phyloP scores from a whole-genome alignment of 2,329 filamentous ascomycete species.

The Allantophomopsis lycopodina region DNA sequence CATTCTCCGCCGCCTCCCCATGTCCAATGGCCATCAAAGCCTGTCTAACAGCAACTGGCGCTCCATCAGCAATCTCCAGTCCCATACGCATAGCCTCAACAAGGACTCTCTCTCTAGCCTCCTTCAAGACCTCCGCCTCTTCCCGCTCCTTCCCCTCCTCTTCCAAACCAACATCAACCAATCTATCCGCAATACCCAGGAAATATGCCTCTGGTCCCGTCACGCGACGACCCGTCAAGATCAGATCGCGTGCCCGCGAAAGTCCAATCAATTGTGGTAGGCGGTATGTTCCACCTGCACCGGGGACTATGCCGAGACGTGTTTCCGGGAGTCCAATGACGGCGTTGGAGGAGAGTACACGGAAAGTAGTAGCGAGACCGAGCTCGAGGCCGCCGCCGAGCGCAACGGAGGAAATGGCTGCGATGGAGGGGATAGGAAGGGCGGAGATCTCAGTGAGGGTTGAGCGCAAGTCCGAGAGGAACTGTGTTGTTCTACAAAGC shows the following conservation, averaged over 20 bases:
- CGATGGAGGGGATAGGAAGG: constrained; percentile 81
- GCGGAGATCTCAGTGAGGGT: constrained; percentile 62
- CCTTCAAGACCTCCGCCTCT: constrained; percentile 31
- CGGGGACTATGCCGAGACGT: constrained; percentile 83
- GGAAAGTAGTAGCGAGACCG: constrained; percentile 77
- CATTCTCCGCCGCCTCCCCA: constrained; percentile 72
- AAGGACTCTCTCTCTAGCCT: constrained; percentile 54
- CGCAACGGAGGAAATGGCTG: constrained; percentile 72
- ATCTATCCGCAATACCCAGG: constrained; percentile 75
- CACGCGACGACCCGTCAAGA: constrained; percentile 81
- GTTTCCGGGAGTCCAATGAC: constrained; percentile 81
- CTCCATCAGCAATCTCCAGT: constrained; percentile 77
- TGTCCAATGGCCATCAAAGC: constrained; percentile 66
- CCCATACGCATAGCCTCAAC: constrained; percentile 68
- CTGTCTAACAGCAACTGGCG: constrained; percentile 68
- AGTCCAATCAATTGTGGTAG: constrained; percentile 72
- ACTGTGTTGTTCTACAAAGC: constrained; percentile 53
- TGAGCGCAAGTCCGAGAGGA: constrained; percentile 61
- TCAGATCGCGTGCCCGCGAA: constrained; percentile 72
- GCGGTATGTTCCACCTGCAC: constrained; percentile 83
- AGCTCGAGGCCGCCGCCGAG: constrained; percentile 91
- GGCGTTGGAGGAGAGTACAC: constrained; percentile 71
- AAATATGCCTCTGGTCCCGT: constrained; percentile 79
- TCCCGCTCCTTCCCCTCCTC: constrained; percentile 23
- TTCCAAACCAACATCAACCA: constrained; percentile 60